Conservation (phyloP, 106 monocot species). For the Dendrobium huoshanense region DNA sequence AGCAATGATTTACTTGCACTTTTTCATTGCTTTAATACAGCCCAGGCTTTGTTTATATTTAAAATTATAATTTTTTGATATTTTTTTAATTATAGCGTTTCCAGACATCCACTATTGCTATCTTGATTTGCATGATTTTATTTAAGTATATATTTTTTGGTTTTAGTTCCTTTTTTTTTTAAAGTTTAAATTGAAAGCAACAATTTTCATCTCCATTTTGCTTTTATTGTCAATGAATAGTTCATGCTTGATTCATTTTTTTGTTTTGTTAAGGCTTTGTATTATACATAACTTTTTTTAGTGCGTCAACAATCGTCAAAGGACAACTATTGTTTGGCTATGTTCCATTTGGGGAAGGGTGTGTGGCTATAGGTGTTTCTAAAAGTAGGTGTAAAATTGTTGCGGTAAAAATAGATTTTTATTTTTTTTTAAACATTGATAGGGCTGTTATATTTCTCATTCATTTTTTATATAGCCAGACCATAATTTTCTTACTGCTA, state of each 20-base stretch:
- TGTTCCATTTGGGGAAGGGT: background rate
- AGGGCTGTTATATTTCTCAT: no score
- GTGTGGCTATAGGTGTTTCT: no score
- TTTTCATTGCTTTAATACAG: background rate
- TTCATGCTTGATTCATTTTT: background rate
- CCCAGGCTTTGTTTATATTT: background rate
- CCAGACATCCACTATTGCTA: background rate
- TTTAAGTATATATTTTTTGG: background rate
- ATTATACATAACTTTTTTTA: background rate
- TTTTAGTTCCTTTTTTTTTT: background rate
- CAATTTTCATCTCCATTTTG: background rate
- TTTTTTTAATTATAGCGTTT: background rate
- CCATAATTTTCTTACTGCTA: no score
- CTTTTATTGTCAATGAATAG: background rate
- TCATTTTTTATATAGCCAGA: no score
- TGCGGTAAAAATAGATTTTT: no score
- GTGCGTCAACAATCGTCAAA: background rate
- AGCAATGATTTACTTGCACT: background rate
- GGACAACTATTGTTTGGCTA: background rate
- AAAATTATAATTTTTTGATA: background rate
- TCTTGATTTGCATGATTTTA: background rate
- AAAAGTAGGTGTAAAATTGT: no score
- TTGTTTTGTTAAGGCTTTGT: background rate
- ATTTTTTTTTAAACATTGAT: no score
- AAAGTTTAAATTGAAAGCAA: background rate